Evolutionary conservation across 2,329 filamentous ascomycete species (phyloP).

Genomic region (Cladophialophora carrionii): DNA sequence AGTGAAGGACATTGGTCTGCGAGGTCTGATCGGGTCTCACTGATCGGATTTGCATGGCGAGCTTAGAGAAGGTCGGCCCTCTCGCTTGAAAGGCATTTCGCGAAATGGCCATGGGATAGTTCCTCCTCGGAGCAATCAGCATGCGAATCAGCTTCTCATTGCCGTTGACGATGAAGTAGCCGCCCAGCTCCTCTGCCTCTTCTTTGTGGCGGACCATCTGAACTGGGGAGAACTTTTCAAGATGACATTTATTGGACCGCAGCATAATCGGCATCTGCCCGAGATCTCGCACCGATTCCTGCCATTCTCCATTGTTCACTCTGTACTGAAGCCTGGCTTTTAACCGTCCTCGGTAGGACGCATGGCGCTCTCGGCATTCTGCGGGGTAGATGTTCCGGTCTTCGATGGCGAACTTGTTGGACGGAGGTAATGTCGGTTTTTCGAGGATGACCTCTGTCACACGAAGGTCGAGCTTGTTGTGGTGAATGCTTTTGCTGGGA

Average conservation of each 20-base stretch:
- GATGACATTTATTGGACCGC: slow-evolving; percentile 87
- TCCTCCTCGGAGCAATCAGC: slow-evolving; percentile 84
- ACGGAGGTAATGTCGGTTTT: slow-evolving; percentile 75
- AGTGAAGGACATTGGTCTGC: slow-evolving; percentile 95
- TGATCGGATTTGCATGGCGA: slow-evolving; percentile 86
- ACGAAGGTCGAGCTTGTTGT: slow-evolving; percentile 75
- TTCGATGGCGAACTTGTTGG: slow-evolving; percentile 77
- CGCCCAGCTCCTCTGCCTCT: slow-evolving; percentile 92
- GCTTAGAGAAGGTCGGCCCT: slow-evolving; percentile 84
- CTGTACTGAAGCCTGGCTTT: slow-evolving; percentile 80
- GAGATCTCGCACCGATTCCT: slow-evolving; percentile 80
- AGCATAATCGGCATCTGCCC: slow-evolving; percentile 93
- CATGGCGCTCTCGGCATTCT: slow-evolving; percentile 92
- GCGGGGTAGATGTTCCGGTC: slow-evolving; percentile 86
- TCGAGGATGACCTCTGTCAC: slow-evolving; percentile 82
- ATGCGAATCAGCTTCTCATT: slow-evolving; percentile 96
- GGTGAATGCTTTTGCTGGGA: slow-evolving; percentile 43
- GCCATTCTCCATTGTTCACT: slow-evolving; percentile 83
- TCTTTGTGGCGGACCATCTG: slow-evolving; percentile 85
- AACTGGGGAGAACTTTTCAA: slow-evolving; percentile 81
- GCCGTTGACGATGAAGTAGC: slow-evolving; percentile 97
- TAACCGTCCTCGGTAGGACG: slow-evolving; percentile 85
- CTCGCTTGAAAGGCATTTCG: slow-evolving; percentile 87
- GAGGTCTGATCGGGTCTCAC: slow-evolving; percentile 97
- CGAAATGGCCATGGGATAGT: slow-evolving; percentile 93